phyloP scores from a whole-genome alignment of 192 early-diverging fungal species.

The Podochytrium sp. region DNA sequence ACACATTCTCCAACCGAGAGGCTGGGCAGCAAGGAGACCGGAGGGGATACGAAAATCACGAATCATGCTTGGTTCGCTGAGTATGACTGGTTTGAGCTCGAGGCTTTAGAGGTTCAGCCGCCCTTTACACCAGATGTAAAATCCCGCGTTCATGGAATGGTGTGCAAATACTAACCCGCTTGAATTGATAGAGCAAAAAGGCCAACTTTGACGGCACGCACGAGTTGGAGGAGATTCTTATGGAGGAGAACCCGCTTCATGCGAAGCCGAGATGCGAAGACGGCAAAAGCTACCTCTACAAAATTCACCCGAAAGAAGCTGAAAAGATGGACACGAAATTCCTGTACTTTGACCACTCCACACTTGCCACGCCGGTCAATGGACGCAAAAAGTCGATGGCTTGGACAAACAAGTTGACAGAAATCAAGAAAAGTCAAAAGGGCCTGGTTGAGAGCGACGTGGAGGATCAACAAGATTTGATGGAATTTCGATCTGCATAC shows the following conservation, averaged over 20 bases:
- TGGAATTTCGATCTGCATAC: background rate
- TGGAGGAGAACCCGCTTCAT: slow-evolving; percentile 76
- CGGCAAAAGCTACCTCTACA: background rate
- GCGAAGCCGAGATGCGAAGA: slow-evolving; percentile 39
- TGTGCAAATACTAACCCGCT: background rate
- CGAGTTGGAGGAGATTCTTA: slow-evolving; percentile 77
- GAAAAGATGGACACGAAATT: slow-evolving; percentile 86
- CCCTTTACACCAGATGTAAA: slow-evolving; percentile 55
- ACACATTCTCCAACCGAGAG: slow-evolving; percentile 72
- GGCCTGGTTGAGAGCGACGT: no score
- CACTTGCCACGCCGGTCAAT: slow-evolving; percentile 32
- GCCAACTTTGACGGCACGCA: slow-evolving; percentile 72
- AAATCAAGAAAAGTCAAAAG: slow-evolving; percentile 12
- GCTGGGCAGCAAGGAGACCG: slow-evolving; percentile 72
- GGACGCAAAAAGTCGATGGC: background rate
- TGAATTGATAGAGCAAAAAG: slow-evolving; percentile 60
- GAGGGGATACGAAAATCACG: slow-evolving; percentile 63
- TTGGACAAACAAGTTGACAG: background rate
- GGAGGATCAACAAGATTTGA: no score
- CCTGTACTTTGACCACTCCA: slow-evolving; percentile 73
- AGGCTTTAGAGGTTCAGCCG: slow-evolving; percentile 41
- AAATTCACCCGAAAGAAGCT: slow-evolving; percentile 46
- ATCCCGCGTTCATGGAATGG: slow-evolving; percentile 7
- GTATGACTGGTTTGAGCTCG: slow-evolving; percentile 46
- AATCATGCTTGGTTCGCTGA: slow-evolving; percentile 47